Conservation (phyloP, 2,329 filamentous ascomycete species). For the Arthrobotrys musiformis region DNA sequence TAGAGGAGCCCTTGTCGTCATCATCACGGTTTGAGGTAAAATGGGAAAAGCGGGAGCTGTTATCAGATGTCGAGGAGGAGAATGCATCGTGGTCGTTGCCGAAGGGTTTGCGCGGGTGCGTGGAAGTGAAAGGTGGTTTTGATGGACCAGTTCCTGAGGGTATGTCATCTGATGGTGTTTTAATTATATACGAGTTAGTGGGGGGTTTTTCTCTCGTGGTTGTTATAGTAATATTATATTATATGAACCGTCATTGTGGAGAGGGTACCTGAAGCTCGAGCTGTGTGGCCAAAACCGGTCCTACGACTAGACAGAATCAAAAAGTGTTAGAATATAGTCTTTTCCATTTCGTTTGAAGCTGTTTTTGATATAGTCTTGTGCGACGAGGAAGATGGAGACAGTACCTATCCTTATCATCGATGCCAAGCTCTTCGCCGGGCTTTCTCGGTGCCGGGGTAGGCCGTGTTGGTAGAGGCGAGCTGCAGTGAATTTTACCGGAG, state of each 20-base stretch:
- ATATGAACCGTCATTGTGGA: no score
- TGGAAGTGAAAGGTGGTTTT: conserved; percentile 67
- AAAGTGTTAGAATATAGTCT: not conserved
- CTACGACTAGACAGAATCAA: conserved; percentile 20
- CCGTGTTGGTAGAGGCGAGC: conserved; percentile 52
- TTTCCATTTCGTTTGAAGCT: not conserved
- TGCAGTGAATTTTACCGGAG: conserved; percentile 3
- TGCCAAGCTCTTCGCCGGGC: conserved; percentile 33
- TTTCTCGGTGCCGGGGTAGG: conserved; percentile 46
- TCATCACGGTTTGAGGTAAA: conserved; percentile 50
- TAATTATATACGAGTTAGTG: conserved; percentile 21
- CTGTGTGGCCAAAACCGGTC: conserved; percentile 56
- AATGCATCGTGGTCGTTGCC: conserved; percentile 39
- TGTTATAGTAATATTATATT: not conserved
- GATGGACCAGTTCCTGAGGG: conserved; percentile 66
- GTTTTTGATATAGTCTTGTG: not conserved
- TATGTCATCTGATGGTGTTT: conserved; percentile 64
- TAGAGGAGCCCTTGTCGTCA: conserved; percentile 56
- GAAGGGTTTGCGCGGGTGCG: conserved; percentile 62
- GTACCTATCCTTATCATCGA: conserved; percentile 55
- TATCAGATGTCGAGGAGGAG: conserved; percentile 55
- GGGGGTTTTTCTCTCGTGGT: not conserved
- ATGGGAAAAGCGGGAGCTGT: conserved; percentile 55
- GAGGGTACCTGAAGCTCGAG: conserved; percentile 59
- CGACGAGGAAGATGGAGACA: not conserved